Evolutionary conservation across 2,329 filamentous ascomycete species (phyloP).

Genomic region (Cercospora sp.): DNA sequence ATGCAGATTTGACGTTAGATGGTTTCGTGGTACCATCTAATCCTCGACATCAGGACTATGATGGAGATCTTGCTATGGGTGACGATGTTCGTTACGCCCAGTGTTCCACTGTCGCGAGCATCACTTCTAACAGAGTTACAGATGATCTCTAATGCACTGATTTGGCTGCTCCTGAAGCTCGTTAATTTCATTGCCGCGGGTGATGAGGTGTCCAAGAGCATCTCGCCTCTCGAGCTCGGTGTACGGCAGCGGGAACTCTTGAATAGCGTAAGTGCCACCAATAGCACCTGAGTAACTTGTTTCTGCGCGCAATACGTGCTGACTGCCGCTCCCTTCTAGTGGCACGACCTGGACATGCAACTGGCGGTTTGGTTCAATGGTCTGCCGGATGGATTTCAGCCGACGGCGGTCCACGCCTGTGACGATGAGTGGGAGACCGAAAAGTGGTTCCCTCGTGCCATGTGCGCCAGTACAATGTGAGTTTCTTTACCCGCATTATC

Average conservation of each 20-base stretch:
- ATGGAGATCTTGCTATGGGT: constrained; percentile 52
- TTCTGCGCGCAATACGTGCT: not conserved
- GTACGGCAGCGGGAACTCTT: constrained; percentile 53
- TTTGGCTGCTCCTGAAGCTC: constrained; percentile 66
- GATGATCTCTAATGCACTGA: constrained; percentile 62
- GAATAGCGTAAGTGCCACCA: constrained; percentile 38
- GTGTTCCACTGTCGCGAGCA: not conserved
- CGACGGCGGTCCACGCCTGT: constrained; percentile 48
- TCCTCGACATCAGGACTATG: constrained; percentile 44
- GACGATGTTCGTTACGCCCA: constrained; percentile 49
- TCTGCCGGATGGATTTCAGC: constrained; percentile 60
- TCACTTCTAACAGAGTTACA: not conserved
- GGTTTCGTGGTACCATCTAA: constrained; percentile 54
- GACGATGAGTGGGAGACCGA: constrained; percentile 36
- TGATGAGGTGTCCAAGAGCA: constrained; percentile 49
- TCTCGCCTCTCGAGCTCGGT: constrained; percentile 44
- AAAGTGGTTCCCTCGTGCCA: constrained; percentile 63
- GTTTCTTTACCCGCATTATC: not conserved
- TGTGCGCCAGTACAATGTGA: constrained; percentile 67
- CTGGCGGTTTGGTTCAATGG: constrained; percentile 61
- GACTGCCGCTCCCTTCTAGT: constrained; percentile 32
- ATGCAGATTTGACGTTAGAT: constrained; percentile 43
- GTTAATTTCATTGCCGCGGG: constrained; percentile 64
- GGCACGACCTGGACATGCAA: constrained; percentile 57
- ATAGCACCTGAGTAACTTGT: not conserved